phyloP scores from a whole-genome alignment of 306 rosid species.

The Lotus japonicus region DNA sequence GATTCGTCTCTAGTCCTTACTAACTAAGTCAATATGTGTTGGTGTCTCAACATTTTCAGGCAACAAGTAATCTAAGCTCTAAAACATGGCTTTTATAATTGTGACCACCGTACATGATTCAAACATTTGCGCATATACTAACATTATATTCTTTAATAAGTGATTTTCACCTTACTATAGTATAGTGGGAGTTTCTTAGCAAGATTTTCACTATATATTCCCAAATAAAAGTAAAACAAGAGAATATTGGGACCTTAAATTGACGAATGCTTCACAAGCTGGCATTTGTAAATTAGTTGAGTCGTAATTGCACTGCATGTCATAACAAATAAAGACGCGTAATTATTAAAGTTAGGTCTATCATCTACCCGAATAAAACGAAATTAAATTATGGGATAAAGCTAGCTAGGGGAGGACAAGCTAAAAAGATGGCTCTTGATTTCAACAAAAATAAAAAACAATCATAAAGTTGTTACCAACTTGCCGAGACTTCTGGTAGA shows the following conservation, averaged over 20 bases:
- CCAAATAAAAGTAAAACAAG: too few relatives aligned
- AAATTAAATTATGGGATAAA: background rate
- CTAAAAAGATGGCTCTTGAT: background rate
- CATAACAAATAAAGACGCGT: background rate
- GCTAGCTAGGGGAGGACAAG: background rate
- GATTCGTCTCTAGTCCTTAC: too few relatives aligned
- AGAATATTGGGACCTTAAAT: background rate
- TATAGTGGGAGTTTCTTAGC: too few relatives aligned
- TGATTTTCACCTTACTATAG: too few relatives aligned
- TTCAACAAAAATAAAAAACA: background rate
- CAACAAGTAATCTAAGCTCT: too few relatives aligned
- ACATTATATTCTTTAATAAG: too few relatives aligned
- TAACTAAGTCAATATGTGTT: too few relatives aligned
- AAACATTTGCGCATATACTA: too few relatives aligned
- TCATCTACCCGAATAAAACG: background rate
- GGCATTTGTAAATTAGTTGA: constrained; percentile 12
- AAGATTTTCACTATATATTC: too few relatives aligned
- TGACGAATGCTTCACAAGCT: background rate
- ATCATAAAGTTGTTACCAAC: too few relatives aligned
- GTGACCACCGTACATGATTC: background rate
- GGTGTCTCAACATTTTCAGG: too few relatives aligned
- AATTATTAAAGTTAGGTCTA: background rate
- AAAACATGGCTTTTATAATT: background rate
- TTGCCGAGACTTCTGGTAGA: too few relatives aligned
- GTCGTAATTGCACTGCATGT: background rate